Evolutionary conservation across 108 stramenopile genomes (phyloP), one percentile per base, ranked within the genome.

Genomic region (Cyclotella choctawhatcheeana): DNA sequence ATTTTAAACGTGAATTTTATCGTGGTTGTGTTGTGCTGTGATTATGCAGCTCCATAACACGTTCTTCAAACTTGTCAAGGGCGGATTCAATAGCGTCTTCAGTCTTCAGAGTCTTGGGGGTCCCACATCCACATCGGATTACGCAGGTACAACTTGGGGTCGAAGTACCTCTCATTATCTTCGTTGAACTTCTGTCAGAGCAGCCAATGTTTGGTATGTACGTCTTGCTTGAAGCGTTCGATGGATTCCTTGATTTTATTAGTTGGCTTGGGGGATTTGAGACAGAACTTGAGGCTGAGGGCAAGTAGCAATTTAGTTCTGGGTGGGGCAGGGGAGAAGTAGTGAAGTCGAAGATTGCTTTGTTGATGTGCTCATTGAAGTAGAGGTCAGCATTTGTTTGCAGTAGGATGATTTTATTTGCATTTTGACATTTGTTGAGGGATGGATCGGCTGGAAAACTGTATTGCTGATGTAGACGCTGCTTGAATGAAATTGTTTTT

Each of bases 321-420:
- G 10, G 24, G 25, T 13, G 22, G n/a, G n/a, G 25, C 26, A 63
- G 14, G 12, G 0, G 22, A 10, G 3, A 12, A 63, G 43, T 63
- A n/a, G 50, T 20, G 50, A 20, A 51, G 50, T 20, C 50, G 50
- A 51, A 51, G 50, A 51, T 51, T 2, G 25, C n/a, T 24, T 21
- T 47, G 22, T 63, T 63, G n/a, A 6, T 40, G 61, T 33, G 50
- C 18, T 51, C 16, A 51, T 51, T 51, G 50, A 51, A 51, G 20
- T 51, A 21, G 50, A 51, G 68, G 60, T 6, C 6, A 40, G 37
- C 37, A 40, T 40, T 40, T 40, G 37, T 10, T 40, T 40, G 6
- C 37, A 40, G 37, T n/a, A n/a, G n/a, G n/a, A n/a, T n/a, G n/a
- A n/a, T n/a, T n/a, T n/a, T n/a, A n/a, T n/a, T n/a, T n/a, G n/a